Evolutionary conservation across 345 rosid genomes (phyloP), one percentile per base, ranked within the genome.

Genomic region (Hevea brasiliensis): DNA sequence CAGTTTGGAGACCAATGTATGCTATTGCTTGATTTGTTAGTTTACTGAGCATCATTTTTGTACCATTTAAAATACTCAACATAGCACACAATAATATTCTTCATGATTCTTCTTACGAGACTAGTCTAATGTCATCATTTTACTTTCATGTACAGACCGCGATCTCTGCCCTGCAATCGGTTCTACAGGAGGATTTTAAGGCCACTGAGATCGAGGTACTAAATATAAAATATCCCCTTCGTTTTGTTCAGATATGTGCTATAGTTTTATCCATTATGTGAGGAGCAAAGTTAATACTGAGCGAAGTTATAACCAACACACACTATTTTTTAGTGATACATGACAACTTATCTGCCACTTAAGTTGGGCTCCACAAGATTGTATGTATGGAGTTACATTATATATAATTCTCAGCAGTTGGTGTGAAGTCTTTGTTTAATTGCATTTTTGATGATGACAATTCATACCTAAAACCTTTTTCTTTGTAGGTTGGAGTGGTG

Each of bases 121-220:
- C n/a, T n/a, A 8, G 27, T 37, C 55, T 37, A 24, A 72, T 17
- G 6, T 27, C 1, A 13, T 59, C 61, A n/a, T 47, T 14, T 14
- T 18, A 13, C 11, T 66, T 26, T 61, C 29, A 12, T 76, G 40
- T 71, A 86, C 15, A 66, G 97, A 88, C 92, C 74, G 87, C 95
- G 20, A 86, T 92, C 67, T 92, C 93, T 55, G 97, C 93, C 42
- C 81, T 92, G 79, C 93, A 92, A 75, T 86, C 97, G 40, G 95
- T 90, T 81, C 95, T 90, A 58, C 95, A 92, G 74, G 95, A 92
- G 83, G 97, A 92, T 77, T 90, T 92, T 85, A 90, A 92, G 87
- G 97, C 97, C 37, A 92, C 90, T 74, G 97, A 92, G 79, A 92
- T 92, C 77, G 95, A 92, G 97, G 95, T 92, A 83, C 27, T 54